phyloP scores from a whole-genome alignment of 768 basidiomycete species.

The Mycena vulgaris region DNA sequence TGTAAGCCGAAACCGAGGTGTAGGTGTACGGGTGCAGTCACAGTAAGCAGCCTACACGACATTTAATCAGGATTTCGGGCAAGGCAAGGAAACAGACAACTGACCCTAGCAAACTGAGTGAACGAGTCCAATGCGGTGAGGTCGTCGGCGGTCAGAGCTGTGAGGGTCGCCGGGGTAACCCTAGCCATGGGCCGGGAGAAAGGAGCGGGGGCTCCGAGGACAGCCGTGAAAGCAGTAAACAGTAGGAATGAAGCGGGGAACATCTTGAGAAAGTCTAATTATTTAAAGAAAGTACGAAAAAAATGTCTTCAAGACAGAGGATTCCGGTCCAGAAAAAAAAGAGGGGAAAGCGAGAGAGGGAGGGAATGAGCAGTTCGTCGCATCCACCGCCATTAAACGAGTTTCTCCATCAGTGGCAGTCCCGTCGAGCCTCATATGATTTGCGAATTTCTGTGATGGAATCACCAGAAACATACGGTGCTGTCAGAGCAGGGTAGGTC shows the following conservation, averaged over 20 bases:
- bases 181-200: conserved; percentile 1
- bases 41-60: conserved; percentile 48
- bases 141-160: not conserved
- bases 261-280: conserved; percentile 20
- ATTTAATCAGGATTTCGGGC: conserved; percentile 1
- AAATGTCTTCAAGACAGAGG: conserved; percentile 35
- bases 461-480: not conserved
- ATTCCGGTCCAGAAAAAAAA: conserved; percentile 20
- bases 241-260: conserved; percentile 26
- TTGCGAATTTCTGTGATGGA: not conserved
- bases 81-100: not conserved
- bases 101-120: conserved; percentile 50
- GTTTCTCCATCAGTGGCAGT: not conserved
- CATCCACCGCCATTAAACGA: not conserved
- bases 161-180: conserved; percentile 7
- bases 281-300: conserved; percentile 15
- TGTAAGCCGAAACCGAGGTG: not conserved
- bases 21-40: not conserved
- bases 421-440: not conserved
- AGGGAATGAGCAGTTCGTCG: not conserved
- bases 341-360: not conserved
- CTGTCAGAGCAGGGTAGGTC: not conserved
- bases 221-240: conserved; percentile 26
- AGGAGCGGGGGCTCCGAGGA: conserved; percentile 18
- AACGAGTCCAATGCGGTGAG: conserved; percentile 36